Conservation (phyloP, 1,284 basidiomycete species). For the Heterobasidion annosum region DNA sequence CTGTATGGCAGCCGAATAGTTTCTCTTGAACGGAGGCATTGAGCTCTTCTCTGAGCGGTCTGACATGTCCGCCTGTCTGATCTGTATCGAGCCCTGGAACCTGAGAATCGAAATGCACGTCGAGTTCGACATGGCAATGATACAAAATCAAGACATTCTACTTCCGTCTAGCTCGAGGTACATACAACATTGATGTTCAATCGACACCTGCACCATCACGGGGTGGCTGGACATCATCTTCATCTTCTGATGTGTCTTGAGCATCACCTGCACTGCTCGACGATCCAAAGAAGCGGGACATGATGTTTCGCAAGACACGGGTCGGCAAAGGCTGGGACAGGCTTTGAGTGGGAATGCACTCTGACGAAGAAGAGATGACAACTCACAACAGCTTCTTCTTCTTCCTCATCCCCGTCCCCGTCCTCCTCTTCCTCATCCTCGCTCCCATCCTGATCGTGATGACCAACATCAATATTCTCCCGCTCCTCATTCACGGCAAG, state of each 20-base stretch:
- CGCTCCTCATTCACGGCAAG: slow-evolving; percentile 20
- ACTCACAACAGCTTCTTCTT: background rate
- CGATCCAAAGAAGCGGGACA: slow-evolving; percentile 56
- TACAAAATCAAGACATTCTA: too few species aligned
- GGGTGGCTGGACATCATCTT: slow-evolving; percentile 10
- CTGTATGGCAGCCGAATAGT: too few species aligned
- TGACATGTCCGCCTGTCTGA: too few species aligned
- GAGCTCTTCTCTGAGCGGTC: too few species aligned
- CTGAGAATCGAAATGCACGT: too few species aligned
- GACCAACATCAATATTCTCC: slow-evolving; percentile 9
- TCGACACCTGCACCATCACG: background rate
- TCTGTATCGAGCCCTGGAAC: too few species aligned
- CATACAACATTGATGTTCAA: background rate
- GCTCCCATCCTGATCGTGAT: slow-evolving; percentile 13
- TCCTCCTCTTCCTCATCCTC: slow-evolving; percentile 23
- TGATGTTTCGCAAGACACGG: slow-evolving; percentile 50
- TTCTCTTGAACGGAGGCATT: too few species aligned
- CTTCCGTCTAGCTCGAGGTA: too few species aligned
- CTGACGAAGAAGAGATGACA: background rate
- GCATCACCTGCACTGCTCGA: slow-evolving; percentile 16
- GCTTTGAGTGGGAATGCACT: background rate
- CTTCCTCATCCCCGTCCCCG: slow-evolving; percentile 22
- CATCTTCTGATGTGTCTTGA: slow-evolving; percentile 26
- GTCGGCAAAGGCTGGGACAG: slow-evolving; percentile 45
- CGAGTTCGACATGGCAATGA: too few species aligned